Evolutionary conservation across 768 basidiomycete genomes (phyloP), one percentile per base, ranked within the genome.

Genomic region (Agaricus sinodeliciosus): DNA sequence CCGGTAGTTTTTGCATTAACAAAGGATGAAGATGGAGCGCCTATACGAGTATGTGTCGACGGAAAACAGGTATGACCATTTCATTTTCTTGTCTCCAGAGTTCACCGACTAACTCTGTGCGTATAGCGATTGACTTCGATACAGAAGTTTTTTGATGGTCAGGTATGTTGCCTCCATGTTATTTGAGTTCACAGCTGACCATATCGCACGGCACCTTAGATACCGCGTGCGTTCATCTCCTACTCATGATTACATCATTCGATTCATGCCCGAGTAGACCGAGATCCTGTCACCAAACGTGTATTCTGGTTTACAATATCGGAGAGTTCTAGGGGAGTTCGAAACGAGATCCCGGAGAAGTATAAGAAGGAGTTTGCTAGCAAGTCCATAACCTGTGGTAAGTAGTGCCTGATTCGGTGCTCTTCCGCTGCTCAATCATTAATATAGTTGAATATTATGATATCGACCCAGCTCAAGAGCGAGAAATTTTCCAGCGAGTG

Each of bases 401-500:
- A 57, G 79, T 66, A n/a, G 37, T 4, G 9, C 13, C 18, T 51
- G 34, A 11, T 13, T 13, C 31, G 31, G 11, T 39, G 15, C 12
- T 15, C 37, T 9, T 16, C 37, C 37, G 12, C 15, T n/a, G 5
- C 16, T 16, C 37, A 31, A 31, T 31, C 31, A 31, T 31, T 31
- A 7, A 31, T 31, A 7, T 11, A 31, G 31, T 31, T 31, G 31
- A 31, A 31, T 31, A 31, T 11, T 65, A 70, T 34, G 63, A 71
- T 26, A 68, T 92, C 1, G 64, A 73, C 2, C 72, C 78, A 11
- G 71, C 72, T 4, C 69, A 73, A 3, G 88, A 92, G 64, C 79
- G 89, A 45, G 90, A 92, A 49, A 83, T 91, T 18, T 90, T 89
- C 61, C 85, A 88, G 59, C 74, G 90, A 25, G 90, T 93, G 13